Conservation (phyloP, 208 protist genomes). For the Histomonas meleagridis region DNA sequence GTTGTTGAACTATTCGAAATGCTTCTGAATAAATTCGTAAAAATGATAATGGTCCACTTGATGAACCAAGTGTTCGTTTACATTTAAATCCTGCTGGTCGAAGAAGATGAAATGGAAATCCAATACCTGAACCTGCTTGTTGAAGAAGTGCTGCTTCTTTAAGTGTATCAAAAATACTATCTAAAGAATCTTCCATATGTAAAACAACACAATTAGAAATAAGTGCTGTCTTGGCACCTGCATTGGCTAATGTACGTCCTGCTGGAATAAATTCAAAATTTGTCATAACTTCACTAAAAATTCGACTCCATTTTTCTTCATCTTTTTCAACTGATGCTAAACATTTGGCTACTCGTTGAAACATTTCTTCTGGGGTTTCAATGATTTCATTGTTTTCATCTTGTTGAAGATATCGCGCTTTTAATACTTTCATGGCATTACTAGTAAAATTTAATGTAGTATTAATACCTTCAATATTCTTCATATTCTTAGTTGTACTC, state of each 20-base stretch:
- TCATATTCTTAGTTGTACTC: too few species aligned
- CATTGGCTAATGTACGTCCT: neutral
- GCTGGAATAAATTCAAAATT: conserved; percentile 20
- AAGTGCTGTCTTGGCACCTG: neutral
- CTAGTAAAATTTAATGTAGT: neutral
- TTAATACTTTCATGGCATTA: neutral
- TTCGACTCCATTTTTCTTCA: neutral
- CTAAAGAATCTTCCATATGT: conserved; percentile 26
- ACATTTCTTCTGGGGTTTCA: conserved; percentile 16
- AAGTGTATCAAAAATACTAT: neutral
- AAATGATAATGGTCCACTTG: conserved; percentile 3
- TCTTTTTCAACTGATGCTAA: conserved; percentile 11
- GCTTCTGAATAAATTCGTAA: neutral
- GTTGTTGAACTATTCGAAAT: neutral
- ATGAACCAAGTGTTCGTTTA: neutral
- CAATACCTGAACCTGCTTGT: neutral
- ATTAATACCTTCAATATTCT: neutral
- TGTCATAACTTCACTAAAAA: neutral
- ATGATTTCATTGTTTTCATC: neutral
- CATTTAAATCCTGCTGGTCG: conserved; percentile 6
- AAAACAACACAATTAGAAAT: conserved; percentile 11
- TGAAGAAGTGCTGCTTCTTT: conserved; percentile 4
- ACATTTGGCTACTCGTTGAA: neutral
- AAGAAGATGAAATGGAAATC: neutral
- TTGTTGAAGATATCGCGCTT: neutral